phyloP scores from a whole-genome alignment of 2,329 filamentous ascomycete species.

The Fusarium sp. region DNA sequence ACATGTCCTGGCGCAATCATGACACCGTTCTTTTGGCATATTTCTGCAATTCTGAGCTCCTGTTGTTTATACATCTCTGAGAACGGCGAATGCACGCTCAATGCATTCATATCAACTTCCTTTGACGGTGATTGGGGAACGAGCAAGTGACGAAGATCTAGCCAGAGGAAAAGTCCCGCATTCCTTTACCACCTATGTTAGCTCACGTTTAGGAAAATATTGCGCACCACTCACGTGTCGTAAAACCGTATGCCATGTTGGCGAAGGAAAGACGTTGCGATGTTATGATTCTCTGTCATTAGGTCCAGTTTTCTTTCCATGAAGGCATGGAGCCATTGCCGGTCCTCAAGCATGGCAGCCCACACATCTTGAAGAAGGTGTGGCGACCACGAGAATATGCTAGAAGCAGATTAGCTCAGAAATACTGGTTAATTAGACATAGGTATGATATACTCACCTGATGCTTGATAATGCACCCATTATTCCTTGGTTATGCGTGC shows the following conservation, averaged over 20 bases:
- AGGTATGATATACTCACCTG: neutral
- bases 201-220: neutral
- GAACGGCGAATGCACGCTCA: neutral
- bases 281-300: neutral
- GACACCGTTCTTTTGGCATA: neutral
- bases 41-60: neutral
- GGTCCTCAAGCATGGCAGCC: neutral
- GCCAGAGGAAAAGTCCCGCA: neutral
- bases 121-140: neutral
- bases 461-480: neutral
- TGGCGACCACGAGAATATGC: neutral
- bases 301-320: neutral
- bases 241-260: neutral
- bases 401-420: neutral
- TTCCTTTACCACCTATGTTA: neutral
- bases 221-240: neutral
- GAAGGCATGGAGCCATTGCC: neutral
- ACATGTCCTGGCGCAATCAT: neutral
- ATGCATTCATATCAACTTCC: neutral
- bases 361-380: neutral
- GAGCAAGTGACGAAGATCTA: neutral
- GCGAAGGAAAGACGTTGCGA: neutral
- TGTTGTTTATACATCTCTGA: too few relatives aligned
- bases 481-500: neutral
- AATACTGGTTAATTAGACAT: neutral